phyloP scores from a whole-genome alignment of 371 early-diverging fungal genomes.

The Mortierella sp. region DNA sequence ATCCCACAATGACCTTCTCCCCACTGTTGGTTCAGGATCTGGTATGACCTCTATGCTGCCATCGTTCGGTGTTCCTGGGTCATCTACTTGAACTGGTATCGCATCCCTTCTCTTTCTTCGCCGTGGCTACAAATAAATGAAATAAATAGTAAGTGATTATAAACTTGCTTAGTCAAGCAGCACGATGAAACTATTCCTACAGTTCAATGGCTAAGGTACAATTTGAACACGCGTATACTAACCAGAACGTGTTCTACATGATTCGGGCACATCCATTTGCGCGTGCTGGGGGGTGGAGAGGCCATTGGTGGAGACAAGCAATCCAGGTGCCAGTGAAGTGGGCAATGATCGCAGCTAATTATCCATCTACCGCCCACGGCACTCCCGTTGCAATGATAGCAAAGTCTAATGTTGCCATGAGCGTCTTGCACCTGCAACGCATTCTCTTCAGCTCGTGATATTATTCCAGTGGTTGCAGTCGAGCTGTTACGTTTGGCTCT shows the following conservation, averaged over 20 bases:
- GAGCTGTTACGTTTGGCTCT: constrained; percentile 34
- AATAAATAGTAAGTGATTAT: no score
- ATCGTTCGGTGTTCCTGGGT: constrained; percentile 40
- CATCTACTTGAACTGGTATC: constrained; percentile 16
- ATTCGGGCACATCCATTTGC: constrained; percentile 90
- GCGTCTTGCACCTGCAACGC: constrained; percentile 59
- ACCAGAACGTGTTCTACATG: constrained; percentile 35
- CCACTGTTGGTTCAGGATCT: constrained; percentile 12
- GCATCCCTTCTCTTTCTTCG: constrained; percentile 44
- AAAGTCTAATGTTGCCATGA: constrained; percentile 66
- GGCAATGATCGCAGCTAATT: constrained; percentile 88
- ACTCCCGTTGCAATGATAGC: constrained; percentile 73
- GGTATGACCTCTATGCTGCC: constrained; percentile 57
- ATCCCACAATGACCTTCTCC: constrained; percentile 18
- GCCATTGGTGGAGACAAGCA: constrained; percentile 87
- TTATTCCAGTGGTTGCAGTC: constrained; percentile 6
- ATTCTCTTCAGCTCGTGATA: constrained; percentile 21
- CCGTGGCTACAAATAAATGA: constrained; percentile 24
- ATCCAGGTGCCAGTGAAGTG: constrained; percentile 91
- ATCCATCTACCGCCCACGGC: constrained; percentile 67
- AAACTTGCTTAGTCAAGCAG: no score
- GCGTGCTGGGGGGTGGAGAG: constrained; percentile 70
- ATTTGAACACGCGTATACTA: neutral
- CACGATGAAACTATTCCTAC: neutral
- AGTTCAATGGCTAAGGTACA: no score